These are phyloP conservation scores for Schoenoplectus tabernaemontani DNA, from an alignment of 202 grass and related monocot species.

Conservation along the genomic window DNA sequence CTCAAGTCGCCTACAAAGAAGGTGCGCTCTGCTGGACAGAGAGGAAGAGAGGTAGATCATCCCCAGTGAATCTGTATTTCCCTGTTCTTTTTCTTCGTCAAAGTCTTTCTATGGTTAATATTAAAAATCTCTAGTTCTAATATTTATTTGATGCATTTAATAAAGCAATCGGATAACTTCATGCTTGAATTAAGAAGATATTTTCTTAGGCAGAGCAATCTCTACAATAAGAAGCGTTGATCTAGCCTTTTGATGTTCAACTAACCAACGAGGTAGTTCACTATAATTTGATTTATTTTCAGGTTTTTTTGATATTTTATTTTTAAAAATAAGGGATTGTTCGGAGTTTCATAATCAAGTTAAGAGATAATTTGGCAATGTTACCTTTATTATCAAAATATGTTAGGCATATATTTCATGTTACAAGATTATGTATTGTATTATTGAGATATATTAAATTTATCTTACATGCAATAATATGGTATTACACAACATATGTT, in stretches of 20 bases:
- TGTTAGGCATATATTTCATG: background rate
- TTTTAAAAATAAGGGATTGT: background rate
- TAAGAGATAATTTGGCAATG: background rate
- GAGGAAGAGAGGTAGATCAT: conserved; percentile 59
- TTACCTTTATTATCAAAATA: background rate
- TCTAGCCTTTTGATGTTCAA: conserved; percentile 67
- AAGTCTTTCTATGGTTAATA: background rate
- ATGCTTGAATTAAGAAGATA: no score
- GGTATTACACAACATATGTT: background rate
- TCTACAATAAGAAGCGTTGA: conserved; percentile 65
- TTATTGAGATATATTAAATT: background rate
- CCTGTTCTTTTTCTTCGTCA: background rate
- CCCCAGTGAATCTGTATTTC: background rate
- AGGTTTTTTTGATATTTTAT: background rate
- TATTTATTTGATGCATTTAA: background rate
- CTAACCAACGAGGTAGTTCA: background rate
- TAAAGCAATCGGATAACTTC: no score
- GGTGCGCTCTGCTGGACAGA: conserved; percentile 44
- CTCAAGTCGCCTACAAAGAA: conserved; percentile 36
- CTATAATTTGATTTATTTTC: background rate
- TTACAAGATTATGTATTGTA: background rate
- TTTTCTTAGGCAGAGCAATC: conserved; percentile 67
- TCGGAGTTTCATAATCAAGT: background rate
- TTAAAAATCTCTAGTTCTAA: background rate
- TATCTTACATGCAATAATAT: background rate